Evolutionary conservation across 257 asterid species (phyloP).

Genomic region (Scutellaria barbata): DNA sequence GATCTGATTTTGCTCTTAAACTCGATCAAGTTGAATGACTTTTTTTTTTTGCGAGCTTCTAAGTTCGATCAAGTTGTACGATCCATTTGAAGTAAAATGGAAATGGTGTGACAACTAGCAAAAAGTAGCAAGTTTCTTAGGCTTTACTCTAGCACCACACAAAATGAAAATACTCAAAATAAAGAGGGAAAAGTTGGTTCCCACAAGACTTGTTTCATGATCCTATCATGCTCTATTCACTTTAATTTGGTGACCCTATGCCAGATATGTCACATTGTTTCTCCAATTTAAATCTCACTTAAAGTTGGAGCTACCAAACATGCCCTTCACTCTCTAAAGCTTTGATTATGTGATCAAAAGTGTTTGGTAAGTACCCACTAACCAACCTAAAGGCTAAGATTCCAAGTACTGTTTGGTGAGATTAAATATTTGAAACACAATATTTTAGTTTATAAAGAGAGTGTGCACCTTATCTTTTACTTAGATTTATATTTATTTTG

Average conservation of each 20-base stretch:
- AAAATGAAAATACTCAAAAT: conserved; percentile 43
- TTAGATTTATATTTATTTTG: not conserved
- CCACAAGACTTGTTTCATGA: conserved; percentile 79
- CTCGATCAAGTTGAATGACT: too few species aligned
- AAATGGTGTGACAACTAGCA: conserved; percentile 46
- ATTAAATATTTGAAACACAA: not conserved
- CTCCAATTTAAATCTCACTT: conserved; percentile 23
- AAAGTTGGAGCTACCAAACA: conserved; percentile 45
- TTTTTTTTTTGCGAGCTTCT: too few species aligned
- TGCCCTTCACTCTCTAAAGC: conserved; percentile 12
- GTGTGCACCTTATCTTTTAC: not conserved
- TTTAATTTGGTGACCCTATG: conserved; percentile 57
- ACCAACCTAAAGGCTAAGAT: conserved; percentile 25
- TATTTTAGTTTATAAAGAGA: conserved; percentile 11
- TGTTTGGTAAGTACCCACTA: conserved; percentile 23
- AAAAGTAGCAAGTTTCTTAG: conserved; percentile 43
- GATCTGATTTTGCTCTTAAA: too few species aligned
- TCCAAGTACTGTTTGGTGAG: conserved; percentile 16
- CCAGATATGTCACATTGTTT: conserved; percentile 51
- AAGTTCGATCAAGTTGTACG: too few species aligned
- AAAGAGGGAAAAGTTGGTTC: conserved; percentile 53
- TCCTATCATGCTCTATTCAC: conserved; percentile 55
- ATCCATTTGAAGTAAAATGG: not conserved
- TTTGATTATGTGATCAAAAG: conserved; percentile 4
- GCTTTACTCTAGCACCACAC: conserved; percentile 68